phyloP scores from a whole-genome alignment of 2,329 filamentous ascomycete species.

The Claviceps quebecensis region DNA sequence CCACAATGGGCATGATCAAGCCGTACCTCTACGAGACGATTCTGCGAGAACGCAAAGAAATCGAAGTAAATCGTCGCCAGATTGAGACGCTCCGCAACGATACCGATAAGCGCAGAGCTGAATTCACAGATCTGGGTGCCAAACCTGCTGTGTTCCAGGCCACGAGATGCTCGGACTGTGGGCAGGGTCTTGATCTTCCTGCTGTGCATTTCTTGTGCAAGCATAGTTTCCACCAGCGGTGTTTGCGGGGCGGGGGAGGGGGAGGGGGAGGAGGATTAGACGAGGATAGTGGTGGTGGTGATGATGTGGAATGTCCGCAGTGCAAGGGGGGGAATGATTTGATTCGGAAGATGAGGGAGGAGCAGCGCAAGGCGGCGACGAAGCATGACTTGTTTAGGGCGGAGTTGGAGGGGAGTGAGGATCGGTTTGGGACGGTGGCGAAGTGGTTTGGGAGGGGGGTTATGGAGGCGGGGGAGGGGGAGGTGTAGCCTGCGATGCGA shows the following conservation, averaged over 20 bases:
- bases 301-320: slow-evolving; percentile 67
- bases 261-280: slow-evolving; percentile 16
- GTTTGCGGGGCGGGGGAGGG: slow-evolving; percentile 37
- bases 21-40: slow-evolving; percentile 83
- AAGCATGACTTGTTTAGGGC: slow-evolving; percentile 81
- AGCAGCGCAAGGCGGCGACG: slow-evolving; percentile 74
- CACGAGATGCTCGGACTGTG: slow-evolving; percentile 75
- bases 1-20: slow-evolving; percentile 96
- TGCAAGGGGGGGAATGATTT: slow-evolving; percentile 77
- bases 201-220: slow-evolving; percentile 95
- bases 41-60: slow-evolving; percentile 74
- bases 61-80: slow-evolving; percentile 62
- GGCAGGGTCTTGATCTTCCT: slow-evolving; percentile 65
- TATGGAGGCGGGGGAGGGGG: slow-evolving; percentile 43
- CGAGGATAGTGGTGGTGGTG: slow-evolving; percentile 33
- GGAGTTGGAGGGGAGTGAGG: slow-evolving; percentile 61
- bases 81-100: slow-evolving; percentile 75
- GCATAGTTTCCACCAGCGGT: slow-evolving; percentile 90
- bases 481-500: no score
- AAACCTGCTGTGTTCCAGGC: slow-evolving; percentile 86
- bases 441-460: slow-evolving; percentile 93
- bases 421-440: slow-evolving; percentile 79
- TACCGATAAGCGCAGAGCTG: slow-evolving; percentile 63
- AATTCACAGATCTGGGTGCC: slow-evolving; percentile 61
- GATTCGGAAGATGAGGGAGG: slow-evolving; percentile 71